Base-by-base conservation (phyloP, 2,329 filamentous ascomycete species). In the Cladorrhinum sp. region DNA sequence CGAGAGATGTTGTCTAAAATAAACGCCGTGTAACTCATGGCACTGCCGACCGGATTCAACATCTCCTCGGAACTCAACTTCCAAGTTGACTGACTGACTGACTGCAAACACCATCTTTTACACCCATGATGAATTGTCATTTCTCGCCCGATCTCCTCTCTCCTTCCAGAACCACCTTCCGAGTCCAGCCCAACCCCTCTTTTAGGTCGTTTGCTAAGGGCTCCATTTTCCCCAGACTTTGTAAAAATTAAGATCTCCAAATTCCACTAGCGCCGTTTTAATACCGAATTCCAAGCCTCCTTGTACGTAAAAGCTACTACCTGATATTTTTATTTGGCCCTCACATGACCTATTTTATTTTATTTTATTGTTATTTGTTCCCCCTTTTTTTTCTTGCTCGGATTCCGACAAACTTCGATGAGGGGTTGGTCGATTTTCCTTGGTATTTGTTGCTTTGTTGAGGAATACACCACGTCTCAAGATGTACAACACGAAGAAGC, bases 321-420 rank as follows among this genome's bases (percentile, higher is more conserved):
- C 51, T 60, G 27, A 60, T 55, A 62, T 57, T 45, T 36, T 24
- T 32, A 56, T 16, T 49, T 16, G 29, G n/a, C 16, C 23, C 59
- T 60, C 59, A 64, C 62, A 57, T 62, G 62, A 64, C 45, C 55
- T 45, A 49, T 18, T 49, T 13, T 56, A 6, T 29, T 53, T 56
- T 56, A 49, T 56, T 45, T 18, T 12, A 18, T 45, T 45, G 16
- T 41, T 41, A 41, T n/a, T 41, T 3, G 16, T 8, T 45, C 16
- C n/a, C 8, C 41, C 9, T 36, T 4, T 36, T 36, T 36, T 36
- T 5, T 29, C 25, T 10, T 10, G 10, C 25, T 29, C 25, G 5
- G n/a, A n/a, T n/a, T n/a, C n/a, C n/a, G n/a, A n/a, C n/a, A n/a
- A n/a, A n/a, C n/a, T n/a, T n/a, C n/a, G n/a, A n/a, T n/a, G n/a